These are phyloP conservation scores for Grifola frondosa DNA, from an alignment of 1,284 basidiomycete species.

Conservation along the genomic window DNA sequence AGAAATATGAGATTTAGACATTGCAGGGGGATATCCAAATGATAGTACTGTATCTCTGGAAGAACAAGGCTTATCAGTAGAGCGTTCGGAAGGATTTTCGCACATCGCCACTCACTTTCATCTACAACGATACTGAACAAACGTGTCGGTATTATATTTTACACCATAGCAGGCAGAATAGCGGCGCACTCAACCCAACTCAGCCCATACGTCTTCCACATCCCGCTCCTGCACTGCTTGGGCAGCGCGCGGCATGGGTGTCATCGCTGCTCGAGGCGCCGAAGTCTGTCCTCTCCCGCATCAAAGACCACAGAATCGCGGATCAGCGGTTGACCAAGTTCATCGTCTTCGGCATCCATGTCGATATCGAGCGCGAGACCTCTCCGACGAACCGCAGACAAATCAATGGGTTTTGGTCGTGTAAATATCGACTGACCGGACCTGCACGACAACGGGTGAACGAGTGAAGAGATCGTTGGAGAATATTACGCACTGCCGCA, in stretches of 20 bases:
- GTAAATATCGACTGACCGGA: conserved; percentile 94
- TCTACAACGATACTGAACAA: no score
- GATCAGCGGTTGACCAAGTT: conserved; percentile 55
- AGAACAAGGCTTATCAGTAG: no score
- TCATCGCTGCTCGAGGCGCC: conserved; percentile 35
- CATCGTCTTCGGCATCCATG: conserved; percentile 67
- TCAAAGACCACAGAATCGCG: conserved; percentile 53
- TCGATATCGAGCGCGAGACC: conserved; percentile 74
- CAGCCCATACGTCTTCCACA: conserved; percentile 71
- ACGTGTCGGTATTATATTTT: no score
- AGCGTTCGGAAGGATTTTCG: no score
- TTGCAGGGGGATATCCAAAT: no score
- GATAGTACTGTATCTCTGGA: no score
- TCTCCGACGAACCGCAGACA: conserved; percentile 68
- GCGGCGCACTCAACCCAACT: conserved; percentile 48
- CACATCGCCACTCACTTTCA: no score
- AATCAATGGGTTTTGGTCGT: conserved; percentile 89
- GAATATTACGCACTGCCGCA: conserved; percentile 72
- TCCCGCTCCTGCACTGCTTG: conserved; percentile 58
- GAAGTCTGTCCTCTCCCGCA: conserved; percentile 40
- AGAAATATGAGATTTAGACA: no score
- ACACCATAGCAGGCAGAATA: conserved; percentile 4
- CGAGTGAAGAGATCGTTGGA: conserved; percentile 1
- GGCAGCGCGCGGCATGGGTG: conserved; percentile 57
- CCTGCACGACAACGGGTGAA: conserved; percentile 40